Evolutionary conservation across 2,329 filamentous ascomycete genomes (phyloP).

Genomic region (Nemania diffusa): DNA sequence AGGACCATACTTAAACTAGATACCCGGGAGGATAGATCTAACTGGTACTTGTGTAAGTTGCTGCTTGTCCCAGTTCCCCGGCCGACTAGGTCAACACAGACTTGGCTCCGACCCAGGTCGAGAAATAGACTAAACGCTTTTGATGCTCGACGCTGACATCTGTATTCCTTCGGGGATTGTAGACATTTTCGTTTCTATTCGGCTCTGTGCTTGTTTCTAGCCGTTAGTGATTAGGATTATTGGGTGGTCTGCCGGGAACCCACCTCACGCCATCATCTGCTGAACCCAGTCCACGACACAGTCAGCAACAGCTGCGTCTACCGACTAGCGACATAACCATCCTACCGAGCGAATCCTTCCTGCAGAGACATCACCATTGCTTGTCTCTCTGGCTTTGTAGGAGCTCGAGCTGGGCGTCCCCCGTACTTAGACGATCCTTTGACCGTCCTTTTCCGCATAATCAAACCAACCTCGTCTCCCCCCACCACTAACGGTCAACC

Average conservation of each 20-base stretch:
- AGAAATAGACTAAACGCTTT: background rate
- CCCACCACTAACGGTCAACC: constrained; percentile 32
- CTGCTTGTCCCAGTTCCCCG: background rate
- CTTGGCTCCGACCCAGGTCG: background rate
- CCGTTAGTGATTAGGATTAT: constrained; percentile 10
- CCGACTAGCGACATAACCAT: constrained; percentile 11
- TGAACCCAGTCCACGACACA: constrained; percentile 17
- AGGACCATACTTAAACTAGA: constrained; percentile 26
- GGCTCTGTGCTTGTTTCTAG: constrained; percentile 27
- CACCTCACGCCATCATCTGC: constrained; percentile 11
- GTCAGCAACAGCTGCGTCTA: constrained; percentile 30
- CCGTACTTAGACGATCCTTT: constrained; percentile 44
- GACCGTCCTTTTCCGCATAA: constrained; percentile 40
- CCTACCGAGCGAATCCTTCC: constrained; percentile 10
- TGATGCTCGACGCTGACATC: constrained; percentile 17
- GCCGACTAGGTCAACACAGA: background rate
- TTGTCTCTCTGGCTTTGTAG: constrained; percentile 40
- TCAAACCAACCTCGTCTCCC: constrained; percentile 34
- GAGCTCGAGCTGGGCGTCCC: constrained; percentile 43
- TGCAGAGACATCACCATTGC: constrained; percentile 37
- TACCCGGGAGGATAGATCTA: constrained; percentile 35
- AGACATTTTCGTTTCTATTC: constrained; percentile 34
- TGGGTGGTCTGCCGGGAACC: constrained; percentile 11
- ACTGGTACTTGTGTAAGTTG: constrained; percentile 37
- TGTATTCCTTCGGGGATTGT: constrained; percentile 12